Base-by-base conservation (phyloP, 2,329 filamentous ascomycete genomes). In the Colletotrichum sp. region DNA sequence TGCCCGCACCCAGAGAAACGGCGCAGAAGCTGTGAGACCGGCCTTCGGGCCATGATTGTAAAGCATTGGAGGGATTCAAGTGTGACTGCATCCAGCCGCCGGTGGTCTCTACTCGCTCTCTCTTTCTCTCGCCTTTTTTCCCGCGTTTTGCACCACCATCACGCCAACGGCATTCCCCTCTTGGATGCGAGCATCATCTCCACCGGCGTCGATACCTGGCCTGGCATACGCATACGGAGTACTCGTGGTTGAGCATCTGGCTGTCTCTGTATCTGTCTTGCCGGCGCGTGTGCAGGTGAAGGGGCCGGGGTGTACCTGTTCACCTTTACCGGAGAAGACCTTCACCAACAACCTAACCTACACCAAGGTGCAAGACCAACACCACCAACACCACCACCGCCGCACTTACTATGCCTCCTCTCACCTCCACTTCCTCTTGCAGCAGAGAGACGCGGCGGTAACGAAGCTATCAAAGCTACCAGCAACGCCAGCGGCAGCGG, bases 41-140 rank as follows among this genome's bases (percentile, higher is more conserved):
- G 27, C 39, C 28, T n/a, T 32, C 27, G 44, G 15, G 44, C 44
- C n/a, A n/a, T 48, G 44, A 48, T 48, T 8, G 44, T 48, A n/a
- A 19, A 48, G n/a, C 32, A 52, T 28, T 19, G n/a, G 39, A 11
- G 36, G 22, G 34, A 32, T 57, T 22, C 27, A 34, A 67, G 68
- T 64, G 68, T 71, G 72, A 74, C 72, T 61, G 68, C 72, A 71
- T 63, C 60, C 34, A 22, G 44, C 16, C 52, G 36, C n/a, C n/a
- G 19, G 22, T 25, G 52, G 15, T 52, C 65, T 66, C 8, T 66
- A 30, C 36, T 66, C 63, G 19, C 69, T 61, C 36, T 19, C 34
- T 61, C 32, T 39, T 39, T 57, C 30, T 70, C n/a, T 70, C 71
- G 34, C 59, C 39, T 57, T n/a, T 59, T 39, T 30, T 57, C 25